Evolutionary conservation across 1,139 yeast species (phyloP).

Genomic region (Dujonia santamariae): DNA sequence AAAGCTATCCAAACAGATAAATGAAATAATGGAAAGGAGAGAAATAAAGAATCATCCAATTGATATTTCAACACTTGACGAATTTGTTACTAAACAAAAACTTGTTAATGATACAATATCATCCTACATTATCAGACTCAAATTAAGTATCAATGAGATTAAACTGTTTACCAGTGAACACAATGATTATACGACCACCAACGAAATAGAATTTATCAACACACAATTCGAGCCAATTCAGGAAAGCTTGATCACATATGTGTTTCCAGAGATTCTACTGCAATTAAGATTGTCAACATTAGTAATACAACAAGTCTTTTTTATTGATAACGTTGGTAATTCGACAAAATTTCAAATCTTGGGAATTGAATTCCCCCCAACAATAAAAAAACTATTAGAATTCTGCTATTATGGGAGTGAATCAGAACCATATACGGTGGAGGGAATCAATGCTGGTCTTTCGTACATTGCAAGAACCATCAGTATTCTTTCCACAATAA

Average conservation of each 20-base stretch:
- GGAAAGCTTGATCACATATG: conserved; percentile 18
- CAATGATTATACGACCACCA: conserved; percentile 14
- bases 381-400: conserved; percentile 26
- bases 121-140: conserved; percentile 24
- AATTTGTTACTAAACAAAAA: conserved; percentile 19
- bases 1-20: conserved; percentile 16
- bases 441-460: conserved; percentile 32
- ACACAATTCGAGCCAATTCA: conserved; percentile 28
- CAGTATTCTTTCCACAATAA: conserved; percentile 20
- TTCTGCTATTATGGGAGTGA: conserved; percentile 25
- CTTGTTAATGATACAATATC: conserved; percentile 23
- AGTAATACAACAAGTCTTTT: conserved; percentile 22
- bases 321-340: conserved; percentile 24
- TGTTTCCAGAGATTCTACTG: conserved; percentile 22
- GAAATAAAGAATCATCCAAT: not conserved
- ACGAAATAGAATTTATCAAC: conserved; percentile 24
- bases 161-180: conserved; percentile 18
- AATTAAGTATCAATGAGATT: conserved; percentile 23
- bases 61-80: conserved; percentile 12
- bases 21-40: conserved; percentile 2
- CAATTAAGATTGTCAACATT: conserved; percentile 17
- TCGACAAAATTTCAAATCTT: conserved; percentile 27
- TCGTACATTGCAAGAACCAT: conserved; percentile 29
- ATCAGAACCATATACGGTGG: conserved; percentile 12
- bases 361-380: conserved; percentile 37